Evolutionary conservation across 805 yeast species (phyloP), one percentile per base, ranked within the genome.

Genomic region (Candida odintsovae): DNA sequence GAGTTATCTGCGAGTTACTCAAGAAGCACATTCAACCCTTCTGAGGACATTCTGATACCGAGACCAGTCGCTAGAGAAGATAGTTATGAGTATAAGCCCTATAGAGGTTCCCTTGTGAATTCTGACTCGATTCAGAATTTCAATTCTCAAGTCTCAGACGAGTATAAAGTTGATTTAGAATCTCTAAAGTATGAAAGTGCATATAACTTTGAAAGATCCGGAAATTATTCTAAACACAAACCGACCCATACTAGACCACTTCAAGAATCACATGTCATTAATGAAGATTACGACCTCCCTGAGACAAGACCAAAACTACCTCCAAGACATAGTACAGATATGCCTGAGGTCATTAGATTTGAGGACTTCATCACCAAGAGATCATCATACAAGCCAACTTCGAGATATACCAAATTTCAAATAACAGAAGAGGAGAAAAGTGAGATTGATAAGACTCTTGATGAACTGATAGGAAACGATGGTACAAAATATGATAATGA

Each of bases 101-200:
- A 28, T n/a, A 13, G 7, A 13, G 15, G 13, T 15, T 6, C 12
- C 6, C 44, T 54, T 7, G 41, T 44, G n/a, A 38, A 48, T 16
- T 53, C 58, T 2, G 55, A 56, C 6, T 51, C 57, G 2, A 41
- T 44, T 10, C 13, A 40, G 13, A 41, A 51, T 36, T 51, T 52
- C 45, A 55, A 55, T 21, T 35, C 47, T 44, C 57, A 63, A 33
- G 74, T 77, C 18, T 71, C 83, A 4, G 54, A 55, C 22, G 69
- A 70, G 9, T 76, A 73, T 41, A 78, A 82, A 61, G 45, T 58
- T 10, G 46, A 54, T 26, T 62, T 72, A 46, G 67, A 65, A 50
- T 66, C 69, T 6, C 70, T 84, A 55, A 74, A 82, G 68, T 73
- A 71, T 46, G 90, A 85, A 63, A 63, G 70, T 43, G 75, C 83